Percentiles rank a stretch among this genome's conserved stretches.
These are phyloP conservation scores for Penicillium verhagenii DNA, from an alignment of 495 filamentous ascomycete genomes.

Conservation along the genomic window DNA sequence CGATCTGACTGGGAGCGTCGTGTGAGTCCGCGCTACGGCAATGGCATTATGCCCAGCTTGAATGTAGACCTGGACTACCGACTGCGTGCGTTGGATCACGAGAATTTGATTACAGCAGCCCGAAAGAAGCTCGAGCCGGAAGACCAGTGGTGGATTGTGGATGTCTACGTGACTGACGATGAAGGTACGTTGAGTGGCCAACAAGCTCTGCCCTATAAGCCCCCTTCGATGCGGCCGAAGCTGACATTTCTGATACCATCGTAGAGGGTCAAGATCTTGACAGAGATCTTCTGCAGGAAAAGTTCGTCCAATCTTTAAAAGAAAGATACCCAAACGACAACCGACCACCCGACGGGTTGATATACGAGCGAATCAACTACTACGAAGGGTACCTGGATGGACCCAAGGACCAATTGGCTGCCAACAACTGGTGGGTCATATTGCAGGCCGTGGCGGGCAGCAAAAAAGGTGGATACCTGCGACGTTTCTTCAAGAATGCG, in stretches of 20 bases:
- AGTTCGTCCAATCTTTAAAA: constrained; percentile 4
- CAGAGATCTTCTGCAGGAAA: neutral
- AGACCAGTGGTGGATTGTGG: constrained; percentile 15
- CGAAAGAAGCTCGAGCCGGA: neutral
- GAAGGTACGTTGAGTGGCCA: neutral
- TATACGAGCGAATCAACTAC: constrained; percentile 14
- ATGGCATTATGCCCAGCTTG: neutral
- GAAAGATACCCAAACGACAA: constrained; percentile 12
- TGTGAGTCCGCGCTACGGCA: neutral
- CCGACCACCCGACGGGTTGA: constrained; percentile 10
- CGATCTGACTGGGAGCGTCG: neutral
- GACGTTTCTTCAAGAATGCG: constrained; percentile 3
- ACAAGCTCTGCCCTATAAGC: neutral
- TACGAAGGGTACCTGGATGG: constrained; percentile 12
- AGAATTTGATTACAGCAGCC: constrained; percentile 10
- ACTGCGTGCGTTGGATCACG: constrained; percentile 7
- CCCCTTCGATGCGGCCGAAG: neutral
- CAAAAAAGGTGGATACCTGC: constrained; percentile 6
- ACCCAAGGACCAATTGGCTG: neutral
- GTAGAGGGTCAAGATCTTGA: neutral
- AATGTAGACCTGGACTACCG: constrained; percentile 4
- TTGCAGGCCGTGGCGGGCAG: neutral
- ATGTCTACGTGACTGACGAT: constrained; percentile 11
- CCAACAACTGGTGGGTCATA: constrained; percentile 10
- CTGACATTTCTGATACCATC: neutral